Evolutionary conservation across 371 early-diverging fungal genomes (phyloP).

Genomic region (Mucor sp.): DNA sequence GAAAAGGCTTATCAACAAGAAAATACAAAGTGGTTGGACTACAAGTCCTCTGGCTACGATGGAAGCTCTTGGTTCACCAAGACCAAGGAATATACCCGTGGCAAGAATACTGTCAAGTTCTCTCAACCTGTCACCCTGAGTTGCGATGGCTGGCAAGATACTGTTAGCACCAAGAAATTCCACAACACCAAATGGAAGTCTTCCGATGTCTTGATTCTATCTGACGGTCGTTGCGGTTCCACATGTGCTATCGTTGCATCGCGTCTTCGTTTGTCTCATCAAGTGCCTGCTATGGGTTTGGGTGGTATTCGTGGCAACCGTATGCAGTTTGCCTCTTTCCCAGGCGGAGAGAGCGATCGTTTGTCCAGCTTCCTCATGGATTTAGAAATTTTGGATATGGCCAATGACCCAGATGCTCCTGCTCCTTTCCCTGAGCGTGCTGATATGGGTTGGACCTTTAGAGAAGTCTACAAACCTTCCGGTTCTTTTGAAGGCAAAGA

Average conservation of each 20-base stretch:
- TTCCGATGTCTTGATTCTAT: conserved; percentile 43
- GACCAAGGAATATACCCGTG: conserved; percentile 37
- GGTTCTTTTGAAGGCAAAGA: conserved; percentile 28
- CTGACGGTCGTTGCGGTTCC: conserved; percentile 55
- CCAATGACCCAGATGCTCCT: conserved; percentile 47
- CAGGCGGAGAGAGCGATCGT: conserved; percentile 56
- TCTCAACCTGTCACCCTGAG: conserved; percentile 40
- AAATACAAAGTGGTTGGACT: conserved; percentile 51
- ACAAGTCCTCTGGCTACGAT: conserved; percentile 20
- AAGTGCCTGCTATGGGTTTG: conserved; percentile 54
- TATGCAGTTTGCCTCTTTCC: conserved; percentile 58
- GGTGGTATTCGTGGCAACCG: conserved; percentile 57
- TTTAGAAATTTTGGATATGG: conserved; percentile 37
- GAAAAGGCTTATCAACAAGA: conserved; percentile 36
- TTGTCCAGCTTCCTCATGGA: conserved; percentile 51
- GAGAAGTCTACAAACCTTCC: conserved; percentile 48
- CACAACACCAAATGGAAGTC: conserved; percentile 41
- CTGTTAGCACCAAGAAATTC: conserved; percentile 17
- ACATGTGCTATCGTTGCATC: conserved; percentile 58
- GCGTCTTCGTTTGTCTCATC: conserved; percentile 49
- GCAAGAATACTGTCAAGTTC: conserved; percentile 34
- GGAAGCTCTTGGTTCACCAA: conserved; percentile 40
- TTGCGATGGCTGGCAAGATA: conserved; percentile 26
- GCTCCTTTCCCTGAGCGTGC: conserved; percentile 51
- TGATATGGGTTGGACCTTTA: conserved; percentile 59